Conservation (phyloP, 140 eudicot genomes). For the Flaveria floridana region DNA sequence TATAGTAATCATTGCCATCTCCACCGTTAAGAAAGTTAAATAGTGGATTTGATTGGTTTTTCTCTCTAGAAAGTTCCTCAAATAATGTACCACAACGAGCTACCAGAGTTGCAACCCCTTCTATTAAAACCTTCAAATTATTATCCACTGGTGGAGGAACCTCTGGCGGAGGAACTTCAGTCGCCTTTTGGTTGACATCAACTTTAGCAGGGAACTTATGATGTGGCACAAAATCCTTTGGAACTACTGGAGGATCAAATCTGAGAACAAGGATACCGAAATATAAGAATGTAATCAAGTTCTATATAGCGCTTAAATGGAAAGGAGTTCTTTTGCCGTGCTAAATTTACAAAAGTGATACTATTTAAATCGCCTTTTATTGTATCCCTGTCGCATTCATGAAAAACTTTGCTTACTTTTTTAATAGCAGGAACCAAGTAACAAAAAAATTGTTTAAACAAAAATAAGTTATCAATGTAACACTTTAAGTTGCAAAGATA, state of each 20-base stretch:
- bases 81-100: constrained; percentile 95
- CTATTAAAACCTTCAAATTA: constrained; percentile 63
- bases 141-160: constrained; percentile 84
- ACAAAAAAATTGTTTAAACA: background rate
- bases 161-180: constrained; percentile 62
- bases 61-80: constrained; percentile 92
- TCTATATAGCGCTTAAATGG: background rate
- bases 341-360: background rate
- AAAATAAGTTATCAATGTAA: background rate
- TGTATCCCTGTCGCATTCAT: constrained; percentile 6
- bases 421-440: background rate
- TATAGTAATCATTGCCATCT: constrained; percentile 74
- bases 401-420: background rate
- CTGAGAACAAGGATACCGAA: constrained; percentile 37
- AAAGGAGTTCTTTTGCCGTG: background rate
- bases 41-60: constrained; percentile 77
- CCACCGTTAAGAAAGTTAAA: constrained; percentile 85
- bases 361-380: background rate
- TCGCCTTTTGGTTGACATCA: constrained; percentile 36
- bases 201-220: constrained; percentile 68
- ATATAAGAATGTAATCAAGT: constrained; percentile 15
- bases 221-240: constrained; percentile 73
- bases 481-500: constrained; percentile 3
- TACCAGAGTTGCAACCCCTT: constrained; percentile 90
- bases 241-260: constrained; percentile 86